Evolutionary conservation across 2,329 filamentous ascomycete species (phyloP), one percentile per base, ranked within the genome.

Genomic region (Zasmidium citrigriseum): DNA sequence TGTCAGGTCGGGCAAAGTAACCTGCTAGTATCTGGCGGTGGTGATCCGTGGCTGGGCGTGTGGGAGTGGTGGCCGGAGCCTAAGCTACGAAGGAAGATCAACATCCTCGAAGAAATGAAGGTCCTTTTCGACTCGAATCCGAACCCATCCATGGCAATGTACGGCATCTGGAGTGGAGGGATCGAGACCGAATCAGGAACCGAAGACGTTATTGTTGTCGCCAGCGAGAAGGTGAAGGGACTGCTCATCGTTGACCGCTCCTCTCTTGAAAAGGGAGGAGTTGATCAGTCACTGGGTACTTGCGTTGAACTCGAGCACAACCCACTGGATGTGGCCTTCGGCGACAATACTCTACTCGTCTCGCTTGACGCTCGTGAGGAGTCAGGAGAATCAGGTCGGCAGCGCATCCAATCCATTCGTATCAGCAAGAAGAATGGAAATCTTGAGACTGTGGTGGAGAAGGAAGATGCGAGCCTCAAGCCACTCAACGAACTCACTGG

Each of bases 61-160:
- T 99, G 93, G 93, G 82, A 93, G 62, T 99, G 93, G 93, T 99
- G 93, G 93, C 76, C 77, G 45, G 76, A 75, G 0, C 83, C 82
- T 16, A 74, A 72, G 18, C 70, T 89, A 23, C 69, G 87, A 0
- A 79, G 82, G 22, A 85, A 79, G 66, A 73, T 82, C 2, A 80
- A 83, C 58, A 64, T 91, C 25, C 61, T 60, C 29, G 38, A 34
- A 3, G 29, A 46, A 7, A 53, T 49, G 24, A 48, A 23, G 44
- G 50, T 24, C 18, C 48, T n/a, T n/a, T n/a, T n/a, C n/a, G n/a
- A n/a, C n/a, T n/a, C n/a, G n/a, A n/a, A n/a, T n/a, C n/a, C 5
- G 4, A 12, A 12, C 18, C 34, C 41, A 38, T 41, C 41, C 18
- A 64, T 80, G 10, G 77, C 78, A n/a, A 78, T 86, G 3, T 79